phyloP scores from a whole-genome alignment of 1,284 basidiomycete species.

The Leccinum huronense region DNA sequence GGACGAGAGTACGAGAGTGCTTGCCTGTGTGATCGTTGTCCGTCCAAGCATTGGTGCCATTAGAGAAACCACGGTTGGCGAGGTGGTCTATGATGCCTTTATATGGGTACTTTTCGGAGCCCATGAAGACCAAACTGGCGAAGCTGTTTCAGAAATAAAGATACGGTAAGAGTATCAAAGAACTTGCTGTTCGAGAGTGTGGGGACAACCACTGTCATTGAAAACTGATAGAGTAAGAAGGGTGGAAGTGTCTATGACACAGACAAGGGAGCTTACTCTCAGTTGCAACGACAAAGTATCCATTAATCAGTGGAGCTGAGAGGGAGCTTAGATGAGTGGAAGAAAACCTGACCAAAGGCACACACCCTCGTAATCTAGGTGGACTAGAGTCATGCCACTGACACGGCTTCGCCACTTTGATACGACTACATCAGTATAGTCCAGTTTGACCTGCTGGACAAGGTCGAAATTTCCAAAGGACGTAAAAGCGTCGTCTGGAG shows the following conservation, averaged over 20 bases:
- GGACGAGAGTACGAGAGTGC: not conserved
- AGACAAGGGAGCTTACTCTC: conserved; percentile 64
- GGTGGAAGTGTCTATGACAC: not conserved
- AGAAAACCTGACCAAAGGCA: not conserved
- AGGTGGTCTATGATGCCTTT: conserved; percentile 97
- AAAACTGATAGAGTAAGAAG: conserved; percentile 58
- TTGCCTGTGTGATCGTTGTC: conserved; percentile 76
- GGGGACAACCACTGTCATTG: conserved; percentile 89
- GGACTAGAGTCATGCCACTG: conserved; percentile 77
- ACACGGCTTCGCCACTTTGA: conserved; percentile 84
- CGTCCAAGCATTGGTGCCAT: conserved; percentile 88
- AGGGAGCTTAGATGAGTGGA: conserved; percentile 14
- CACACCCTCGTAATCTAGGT: conserved; percentile 80
- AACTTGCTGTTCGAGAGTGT: conserved; percentile 88
- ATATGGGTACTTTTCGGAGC: conserved; percentile 92
- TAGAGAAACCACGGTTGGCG: conserved; percentile 95
- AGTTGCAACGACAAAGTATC: conserved; percentile 89
- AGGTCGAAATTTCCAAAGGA: conserved; percentile 78
- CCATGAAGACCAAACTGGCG: conserved; percentile 84
- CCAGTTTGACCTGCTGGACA: conserved; percentile 66
- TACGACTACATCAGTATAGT: conserved; percentile 73
- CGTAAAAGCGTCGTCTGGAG: conserved; percentile 9
- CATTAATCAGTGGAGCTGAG: conserved; percentile 84
- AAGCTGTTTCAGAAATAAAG: conserved; percentile 13
- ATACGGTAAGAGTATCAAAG: conserved; percentile 3